Evolutionary conservation across 2,329 filamentous ascomycete genomes (phyloP), one percentile per base, ranked within the genome.

Genomic region (Dactylellina cionopaga): DNA sequence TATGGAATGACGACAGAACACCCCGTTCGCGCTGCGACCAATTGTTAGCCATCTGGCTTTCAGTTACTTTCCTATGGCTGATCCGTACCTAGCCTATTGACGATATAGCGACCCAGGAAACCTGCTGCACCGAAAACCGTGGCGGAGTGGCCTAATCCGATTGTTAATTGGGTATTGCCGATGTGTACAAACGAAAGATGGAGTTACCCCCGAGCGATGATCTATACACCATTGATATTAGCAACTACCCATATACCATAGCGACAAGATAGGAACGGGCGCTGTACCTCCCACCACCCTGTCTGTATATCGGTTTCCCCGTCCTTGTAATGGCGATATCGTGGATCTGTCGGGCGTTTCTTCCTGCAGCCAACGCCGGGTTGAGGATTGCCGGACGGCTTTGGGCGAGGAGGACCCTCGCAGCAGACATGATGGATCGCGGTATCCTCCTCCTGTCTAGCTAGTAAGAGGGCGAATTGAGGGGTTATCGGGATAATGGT

Each of bases 71-170:
- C n/a, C n/a, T n/a, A n/a, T n/a, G n/a, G n/a, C n/a, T n/a, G n/a
- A 33, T 31, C 78, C 83, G 74, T 84, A 89, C 92, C 92, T 80
- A 99, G 86, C 81, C 92, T 88, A 83, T 97, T 96, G 80, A 99
- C 95, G 80, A 99, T 96, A 82, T 99, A 99, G 80, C 95, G 89
- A 80, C 95, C 95, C 63, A 99, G 84, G 81, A 96, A 94, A 75
- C 95, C 95, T 74, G 93, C 97, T 79, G 95, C 95, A 82, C 95
- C 95, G 83, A 99, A 99, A 78, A 99, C 94, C 69, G 95, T 99
- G 74, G 91, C 94, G 75, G 93, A 97, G 83, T 98, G 92, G 76
- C 94, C 94, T 92, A 82, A 74, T 75, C 77, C 62, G 60, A 59
- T 13, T 51, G 74, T 75, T 65, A 74, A 25, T 49, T 62, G 56